Evolutionary conservation across 2,329 filamentous ascomycete genomes (phyloP).

Genomic region (Pseudocercospora macadamiae): DNA sequence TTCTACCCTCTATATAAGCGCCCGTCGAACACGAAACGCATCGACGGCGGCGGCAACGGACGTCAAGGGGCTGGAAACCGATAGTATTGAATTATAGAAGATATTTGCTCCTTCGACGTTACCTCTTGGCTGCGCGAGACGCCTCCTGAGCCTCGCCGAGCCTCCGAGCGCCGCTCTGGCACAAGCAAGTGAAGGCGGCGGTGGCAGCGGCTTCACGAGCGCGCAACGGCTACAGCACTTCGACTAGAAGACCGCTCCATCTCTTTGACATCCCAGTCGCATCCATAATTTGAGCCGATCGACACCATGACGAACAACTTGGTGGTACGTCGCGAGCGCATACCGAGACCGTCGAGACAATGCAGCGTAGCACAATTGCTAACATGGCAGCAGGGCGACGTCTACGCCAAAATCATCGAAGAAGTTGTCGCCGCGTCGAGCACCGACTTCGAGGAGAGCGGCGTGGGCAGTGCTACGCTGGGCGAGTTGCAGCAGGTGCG

Average conservation of each 20-base stretch:
- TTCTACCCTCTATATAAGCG: constrained; percentile 6
- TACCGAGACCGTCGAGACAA: neutral
- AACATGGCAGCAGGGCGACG: constrained; percentile 59
- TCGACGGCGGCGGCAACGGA: constrained; percentile 9
- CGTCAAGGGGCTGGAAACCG: neutral
- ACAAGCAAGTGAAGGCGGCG: constrained; percentile 13
- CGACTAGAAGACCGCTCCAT: neutral
- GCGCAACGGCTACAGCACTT: constrained; percentile 1
- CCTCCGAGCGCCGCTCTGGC: constrained; percentile 11
- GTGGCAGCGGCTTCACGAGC: constrained; percentile 8
- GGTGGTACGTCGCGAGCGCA: constrained; percentile 28
- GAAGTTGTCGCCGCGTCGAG: constrained; percentile 67
- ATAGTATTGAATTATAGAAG: constrained; percentile 12
- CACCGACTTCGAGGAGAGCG: constrained; percentile 95
- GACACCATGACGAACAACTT: constrained; percentile 34
- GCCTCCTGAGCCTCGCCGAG: constrained; percentile 7
- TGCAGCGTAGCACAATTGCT: constrained; percentile 18
- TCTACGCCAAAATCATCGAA: constrained; percentile 91
- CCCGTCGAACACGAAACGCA: neutral
- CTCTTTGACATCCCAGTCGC: neutral
- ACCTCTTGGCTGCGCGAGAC: constrained; percentile 7
- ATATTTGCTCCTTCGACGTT: neutral
- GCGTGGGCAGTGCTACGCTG: constrained; percentile 83
- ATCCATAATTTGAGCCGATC: neutral
- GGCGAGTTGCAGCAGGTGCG: constrained; percentile 84